Conservation (phyloP, 1,139 yeast genomes). For the Taphrina flavorubra region DNA sequence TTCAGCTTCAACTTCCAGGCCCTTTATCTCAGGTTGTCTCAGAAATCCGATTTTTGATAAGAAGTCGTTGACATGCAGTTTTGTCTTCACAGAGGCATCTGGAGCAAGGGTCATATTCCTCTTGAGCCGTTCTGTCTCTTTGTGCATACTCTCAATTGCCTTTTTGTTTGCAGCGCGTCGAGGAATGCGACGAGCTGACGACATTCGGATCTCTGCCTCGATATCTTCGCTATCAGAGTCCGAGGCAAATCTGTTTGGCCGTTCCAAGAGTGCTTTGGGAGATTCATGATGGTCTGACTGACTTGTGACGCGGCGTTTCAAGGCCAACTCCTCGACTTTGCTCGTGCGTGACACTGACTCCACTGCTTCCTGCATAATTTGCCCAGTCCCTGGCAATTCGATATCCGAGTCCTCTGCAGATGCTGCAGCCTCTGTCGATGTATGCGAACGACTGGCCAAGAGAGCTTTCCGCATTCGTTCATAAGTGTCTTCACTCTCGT, state of each 20-base stretch:
- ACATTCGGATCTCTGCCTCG: constrained; percentile 33
- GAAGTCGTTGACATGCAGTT: constrained; percentile 48
- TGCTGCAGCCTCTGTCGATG: background rate
- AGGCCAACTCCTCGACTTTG: constrained; percentile 17
- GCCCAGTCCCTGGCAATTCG: constrained; percentile 13
- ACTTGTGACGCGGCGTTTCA: background rate
- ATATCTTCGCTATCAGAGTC: constrained; percentile 38
- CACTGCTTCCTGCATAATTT: background rate
- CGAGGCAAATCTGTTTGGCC: constrained; percentile 3
- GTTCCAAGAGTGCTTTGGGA: background rate
- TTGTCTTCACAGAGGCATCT: constrained; percentile 47
- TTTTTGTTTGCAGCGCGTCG: constrained; percentile 48
- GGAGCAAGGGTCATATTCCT: constrained; percentile 50
- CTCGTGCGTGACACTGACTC: background rate
- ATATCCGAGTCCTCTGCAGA: constrained; percentile 16
- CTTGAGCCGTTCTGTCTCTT: constrained; percentile 50
- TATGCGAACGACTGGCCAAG: background rate
- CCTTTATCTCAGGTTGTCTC: background rate
- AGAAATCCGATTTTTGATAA: constrained; percentile 43
- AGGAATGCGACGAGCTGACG: constrained; percentile 35
- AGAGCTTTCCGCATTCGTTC: constrained; percentile 7
- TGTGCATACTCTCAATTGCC: constrained; percentile 50
- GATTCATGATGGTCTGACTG: background rate
- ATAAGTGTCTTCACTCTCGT: constrained; percentile 14
- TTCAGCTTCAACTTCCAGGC: background rate